Evolutionary conservation across 805 yeast species (phyloP).

Genomic region (Millerago galiae): DNA sequence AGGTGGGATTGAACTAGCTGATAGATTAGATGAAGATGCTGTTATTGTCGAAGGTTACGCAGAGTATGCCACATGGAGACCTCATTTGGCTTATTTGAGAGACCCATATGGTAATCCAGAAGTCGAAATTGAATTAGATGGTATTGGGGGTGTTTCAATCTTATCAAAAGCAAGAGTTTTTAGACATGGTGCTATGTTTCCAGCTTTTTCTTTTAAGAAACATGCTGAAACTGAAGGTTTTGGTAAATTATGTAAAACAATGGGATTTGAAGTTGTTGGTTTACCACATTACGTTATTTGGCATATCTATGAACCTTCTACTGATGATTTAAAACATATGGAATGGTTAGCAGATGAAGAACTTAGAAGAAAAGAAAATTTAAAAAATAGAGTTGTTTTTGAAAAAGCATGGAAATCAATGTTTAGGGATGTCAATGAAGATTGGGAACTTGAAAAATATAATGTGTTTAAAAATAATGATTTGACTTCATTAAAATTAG

Average conservation of each 20-base stretch:
- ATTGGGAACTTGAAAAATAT: conserved; percentile 68
- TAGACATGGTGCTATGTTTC: conserved; percentile 89
- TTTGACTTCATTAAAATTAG: conserved; percentile 39
- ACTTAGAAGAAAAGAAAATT: conserved; percentile 55
- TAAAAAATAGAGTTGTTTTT: conserved; percentile 56
- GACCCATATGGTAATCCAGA: conserved; percentile 95
- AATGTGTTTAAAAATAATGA: conserved; percentile 76
- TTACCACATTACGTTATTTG: conserved; percentile 93
- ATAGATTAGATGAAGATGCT: conserved; percentile 80
- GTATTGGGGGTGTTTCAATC: conserved; percentile 96
- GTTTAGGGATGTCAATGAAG: conserved; percentile 65
- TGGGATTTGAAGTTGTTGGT: conserved; percentile 88
- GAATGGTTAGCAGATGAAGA: conserved; percentile 89
- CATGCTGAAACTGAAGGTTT: conserved; percentile 99
- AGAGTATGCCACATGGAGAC: conserved; percentile 97
- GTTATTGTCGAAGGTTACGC: conserved; percentile 97
- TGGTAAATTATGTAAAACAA: conserved; percentile 79
- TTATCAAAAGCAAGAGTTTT: conserved; percentile 84
- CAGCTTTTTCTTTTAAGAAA: conserved; percentile 91
- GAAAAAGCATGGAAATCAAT: conserved; percentile 72
- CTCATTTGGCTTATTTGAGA: conserved; percentile 89
- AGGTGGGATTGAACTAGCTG: conserved; percentile 74
- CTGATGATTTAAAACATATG: conserved; percentile 84
- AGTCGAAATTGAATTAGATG: conserved; percentile 89
- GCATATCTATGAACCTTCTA: conserved; percentile 95